phyloP scores from a whole-genome alignment of 371 early-diverging fungal species.

The Choanephora cucurbitarum region DNA sequence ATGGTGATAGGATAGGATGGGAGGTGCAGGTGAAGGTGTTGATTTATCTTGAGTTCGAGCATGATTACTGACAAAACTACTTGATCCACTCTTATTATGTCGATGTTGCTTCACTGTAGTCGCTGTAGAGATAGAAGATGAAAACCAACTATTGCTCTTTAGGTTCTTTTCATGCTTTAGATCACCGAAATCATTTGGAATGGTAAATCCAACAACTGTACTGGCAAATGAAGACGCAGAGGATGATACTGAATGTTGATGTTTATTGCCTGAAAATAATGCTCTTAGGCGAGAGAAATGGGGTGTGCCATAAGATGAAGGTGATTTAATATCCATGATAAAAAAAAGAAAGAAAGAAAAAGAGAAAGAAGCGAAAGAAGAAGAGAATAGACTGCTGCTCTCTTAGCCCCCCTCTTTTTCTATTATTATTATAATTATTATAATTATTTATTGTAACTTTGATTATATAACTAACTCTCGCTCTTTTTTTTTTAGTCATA shows the following conservation, averaged over 20 bases:
- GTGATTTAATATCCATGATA: slow-evolving; percentile 20
- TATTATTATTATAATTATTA: neutral
- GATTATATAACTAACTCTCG: too few relatives aligned
- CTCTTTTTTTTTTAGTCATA: too few relatives aligned
- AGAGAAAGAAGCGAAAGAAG: slow-evolving; percentile 2
- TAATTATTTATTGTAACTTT: too few relatives aligned
- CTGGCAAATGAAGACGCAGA: slow-evolving; percentile 5
- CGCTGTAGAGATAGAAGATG: slow-evolving; percentile 2
- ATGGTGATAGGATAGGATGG: neutral
- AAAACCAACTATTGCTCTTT: slow-evolving; percentile 31
- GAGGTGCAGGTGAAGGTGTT: slow-evolving; percentile 6
- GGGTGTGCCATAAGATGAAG: slow-evolving; percentile 28
- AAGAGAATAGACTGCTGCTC: too few relatives aligned
- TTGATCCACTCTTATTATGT: slow-evolving; percentile 1
- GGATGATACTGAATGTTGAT: neutral
- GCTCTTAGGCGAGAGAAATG: slow-evolving; percentile 29
- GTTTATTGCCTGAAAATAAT: slow-evolving; percentile 8
- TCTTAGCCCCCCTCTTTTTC: neutral
- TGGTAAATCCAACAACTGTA: slow-evolving; percentile 12
- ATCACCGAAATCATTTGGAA: slow-evolving; percentile 32
- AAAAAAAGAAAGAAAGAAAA: slow-evolving; percentile 6
- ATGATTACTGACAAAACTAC: slow-evolving; percentile 1
- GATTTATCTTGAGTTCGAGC: neutral
- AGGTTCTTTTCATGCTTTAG: slow-evolving; percentile 19
- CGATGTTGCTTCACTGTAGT: neutral